These are phyloP conservation scores for Dipodascopsis tothii DNA, from an alignment of 805 yeast genomes.

Conservation along the genomic window DNA sequence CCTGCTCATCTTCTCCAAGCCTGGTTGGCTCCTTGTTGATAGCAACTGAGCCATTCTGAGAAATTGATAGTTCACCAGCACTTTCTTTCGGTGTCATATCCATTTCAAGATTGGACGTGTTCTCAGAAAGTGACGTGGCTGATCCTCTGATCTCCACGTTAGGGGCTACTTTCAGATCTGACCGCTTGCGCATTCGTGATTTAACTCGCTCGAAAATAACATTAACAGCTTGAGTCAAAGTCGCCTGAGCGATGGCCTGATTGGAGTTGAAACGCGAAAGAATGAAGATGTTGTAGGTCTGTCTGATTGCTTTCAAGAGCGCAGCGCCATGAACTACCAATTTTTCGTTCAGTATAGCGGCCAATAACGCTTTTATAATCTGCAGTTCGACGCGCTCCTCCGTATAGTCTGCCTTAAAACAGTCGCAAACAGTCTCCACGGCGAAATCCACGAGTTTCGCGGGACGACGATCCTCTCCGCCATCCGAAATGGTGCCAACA, in stretches of 20 bases:
- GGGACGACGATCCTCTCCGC: constrained; percentile 7
- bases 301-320: constrained; percentile 81
- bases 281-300: constrained; percentile 85
- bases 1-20: too few relatives aligned
- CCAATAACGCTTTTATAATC: constrained; percentile 83
- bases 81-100: neutral
- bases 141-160: constrained; percentile 4
- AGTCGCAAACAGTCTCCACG: constrained; percentile 71
- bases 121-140: constrained; percentile 1
- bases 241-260: constrained; percentile 93
- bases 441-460: constrained; percentile 35
- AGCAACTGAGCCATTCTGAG: too few relatives aligned
- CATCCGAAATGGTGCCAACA: constrained; percentile 30
- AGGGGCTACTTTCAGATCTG: neutral
- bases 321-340: constrained; percentile 87
- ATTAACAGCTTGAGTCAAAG: constrained; percentile 81
- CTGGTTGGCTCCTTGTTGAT: too few relatives aligned
- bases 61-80: too few relatives aligned
- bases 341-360: constrained; percentile 73
- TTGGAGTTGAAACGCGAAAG: constrained; percentile 72
- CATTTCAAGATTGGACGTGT: neutral
- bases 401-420: constrained; percentile 88
- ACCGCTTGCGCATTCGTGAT: constrained; percentile 28
- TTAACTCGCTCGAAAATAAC: constrained; percentile 73
- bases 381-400: constrained; percentile 85